Base-by-base conservation (phyloP, 2,329 filamentous ascomycete species). In the Pyrenophora teres region DNA sequence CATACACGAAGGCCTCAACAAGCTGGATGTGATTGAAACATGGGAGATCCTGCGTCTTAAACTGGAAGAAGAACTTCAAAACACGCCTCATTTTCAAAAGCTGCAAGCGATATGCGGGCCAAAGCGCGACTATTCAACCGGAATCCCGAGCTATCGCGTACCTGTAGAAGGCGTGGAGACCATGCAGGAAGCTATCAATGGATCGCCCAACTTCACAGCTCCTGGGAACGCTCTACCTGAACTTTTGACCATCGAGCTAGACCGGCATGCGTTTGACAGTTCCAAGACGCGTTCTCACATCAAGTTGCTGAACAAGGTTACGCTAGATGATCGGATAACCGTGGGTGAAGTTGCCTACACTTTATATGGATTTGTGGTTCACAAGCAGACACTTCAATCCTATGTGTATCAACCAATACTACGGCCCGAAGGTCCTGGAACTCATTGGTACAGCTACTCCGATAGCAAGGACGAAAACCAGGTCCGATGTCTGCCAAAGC, bases 331-430 rank as follows among this genome's bases (percentile, higher is more conserved):
- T 46, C 70, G 77, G 9, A 65, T 86, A 21, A 76, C 76, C 37
- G 68, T 85, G n/a, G 63, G 74, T 21, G 74, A 65, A 7, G 73
- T 72, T 10, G 65, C 74, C 9, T 87, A 86, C 62, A 80, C 78
- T 1, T 76, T 87, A 0, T 86, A 83, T 56, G 83, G 83, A 3
- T 82, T 86, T 56, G 73, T 86, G 27, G 81, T 84, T 2, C 84
- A 87, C 62, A 80, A 80, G 53, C 83, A 83, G 21, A 78, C 78
- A 37, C 78, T 85, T 13, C 80, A 80, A 16, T 86, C 83, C 4
- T 80, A 80, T 40, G 77, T 81, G 32, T 87, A 85, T 70, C 82
- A 83, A 59, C 79, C 81, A n/a, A 80, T 85, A 30, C 68, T 87
- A 40, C 78, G 84, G 25, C 84, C 84, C 1, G 76, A 77, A 38